phyloP scores from a whole-genome alignment of 768 basidiomycete species.

The Dentipellis sp. region DNA sequence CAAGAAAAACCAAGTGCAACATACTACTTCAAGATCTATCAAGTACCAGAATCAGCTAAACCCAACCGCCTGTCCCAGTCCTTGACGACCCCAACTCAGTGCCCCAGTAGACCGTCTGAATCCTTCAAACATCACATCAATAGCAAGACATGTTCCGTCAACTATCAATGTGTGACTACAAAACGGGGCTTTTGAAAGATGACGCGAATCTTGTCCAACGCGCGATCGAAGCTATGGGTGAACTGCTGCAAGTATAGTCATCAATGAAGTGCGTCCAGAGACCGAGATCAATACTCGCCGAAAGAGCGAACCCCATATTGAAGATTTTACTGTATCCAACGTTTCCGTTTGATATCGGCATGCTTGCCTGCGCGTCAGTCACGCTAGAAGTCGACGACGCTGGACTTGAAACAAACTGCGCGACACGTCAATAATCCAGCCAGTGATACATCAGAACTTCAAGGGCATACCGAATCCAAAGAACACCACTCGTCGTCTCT shows the following conservation, averaged over 20 bases:
- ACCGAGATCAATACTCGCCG: not conserved
- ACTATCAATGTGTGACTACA: not conserved
- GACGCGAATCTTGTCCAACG: not conserved
- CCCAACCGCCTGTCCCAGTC: too few relatives aligned
- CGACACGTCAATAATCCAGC: too few relatives aligned
- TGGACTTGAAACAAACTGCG: too few relatives aligned
- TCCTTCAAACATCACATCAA: too few relatives aligned
- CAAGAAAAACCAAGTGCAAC: too few relatives aligned
- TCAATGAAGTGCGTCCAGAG: not conserved
- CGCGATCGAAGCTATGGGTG: not conserved
- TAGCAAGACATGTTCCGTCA: not conserved
- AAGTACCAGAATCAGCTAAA: too few relatives aligned
- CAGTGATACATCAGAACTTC: too few relatives aligned
- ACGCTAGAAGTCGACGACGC: too few relatives aligned
- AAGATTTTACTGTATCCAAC: constrained; percentile 6
- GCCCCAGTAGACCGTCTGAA: too few relatives aligned
- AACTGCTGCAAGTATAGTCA: not conserved
- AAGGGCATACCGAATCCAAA: too few relatives aligned
- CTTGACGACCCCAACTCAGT: too few relatives aligned
- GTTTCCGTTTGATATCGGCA: not conserved
- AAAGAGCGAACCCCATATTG: constrained; percentile 10
- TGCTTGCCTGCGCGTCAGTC: not conserved
- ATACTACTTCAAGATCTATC: too few relatives aligned
- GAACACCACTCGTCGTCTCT: not conserved
- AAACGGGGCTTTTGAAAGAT: not conserved